Base-by-base conservation (phyloP, 331 rosid species). In the Rhamnella rubrinervis region DNA sequence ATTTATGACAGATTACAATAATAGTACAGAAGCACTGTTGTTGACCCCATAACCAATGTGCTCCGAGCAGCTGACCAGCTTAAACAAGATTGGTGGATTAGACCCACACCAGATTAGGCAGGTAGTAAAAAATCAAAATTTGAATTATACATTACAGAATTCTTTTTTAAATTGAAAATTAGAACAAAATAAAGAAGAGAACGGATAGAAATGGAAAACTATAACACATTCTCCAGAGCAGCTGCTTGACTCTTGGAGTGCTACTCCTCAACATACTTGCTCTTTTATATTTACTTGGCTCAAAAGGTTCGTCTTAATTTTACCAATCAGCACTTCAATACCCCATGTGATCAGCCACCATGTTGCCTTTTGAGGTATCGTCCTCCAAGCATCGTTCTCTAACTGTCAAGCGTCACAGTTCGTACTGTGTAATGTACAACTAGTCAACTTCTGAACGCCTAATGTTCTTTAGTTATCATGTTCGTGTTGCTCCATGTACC, bases 401-500 rank as follows among this genome's bases (percentile, higher is more conserved):
- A 55, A 40, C 16, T 55, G 35, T 56, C 70, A 1, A 4, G 67
- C 53, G 75, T 61, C 78, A 67, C 39, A 19, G 61, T 55, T 47
- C 23, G 63, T 52, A 72, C 66, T 60, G 71, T 73, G 72, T 71
- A 71, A 73, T 73, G 72, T 71, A 71, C 80, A 61, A 67, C 61
- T 23, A 50, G 55, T 25, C 67, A 47, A 57, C 59, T 76, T 37
- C 72, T 4, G 16, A 68, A 63, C 66, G 77, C 69, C 77, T 7
- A 40, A 61, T 6, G 35, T 70, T 50, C 41, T 65, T 66, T 67
- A 35, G 37, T 28, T 28, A 60, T 87, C 88, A 89, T 50, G 86
- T 77, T 31, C 77, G 73, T 55, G 93, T 84, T 59, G 91, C 85
- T 70, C 93, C 97, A 1, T 76, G 78, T 82, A 91, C 84, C 17